These are phyloP conservation scores for Ophiostoma ulmi DNA, from an alignment of 2,329 filamentous ascomycete genomes.

Conservation along the genomic window DNA sequence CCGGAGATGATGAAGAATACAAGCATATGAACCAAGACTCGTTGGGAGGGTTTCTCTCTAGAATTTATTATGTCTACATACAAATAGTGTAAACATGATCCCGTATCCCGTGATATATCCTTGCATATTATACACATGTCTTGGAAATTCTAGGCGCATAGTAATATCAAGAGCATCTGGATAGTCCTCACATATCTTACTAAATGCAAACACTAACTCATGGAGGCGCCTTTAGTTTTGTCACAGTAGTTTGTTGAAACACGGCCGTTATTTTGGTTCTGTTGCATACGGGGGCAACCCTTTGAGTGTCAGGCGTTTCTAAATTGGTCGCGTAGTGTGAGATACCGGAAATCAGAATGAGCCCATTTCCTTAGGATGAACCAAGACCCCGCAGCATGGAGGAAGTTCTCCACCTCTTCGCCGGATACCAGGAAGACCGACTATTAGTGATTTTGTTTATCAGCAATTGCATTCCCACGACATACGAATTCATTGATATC, in stretches of 20 bases:
- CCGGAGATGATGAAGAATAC: background rate
- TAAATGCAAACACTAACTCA: background rate
- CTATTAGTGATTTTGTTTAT: constrained; percentile 1
- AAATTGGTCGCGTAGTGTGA: constrained; percentile 10
- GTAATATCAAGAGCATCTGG: background rate
- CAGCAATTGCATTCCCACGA: background rate
- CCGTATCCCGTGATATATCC: background rate
- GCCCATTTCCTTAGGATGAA: constrained; percentile 12
- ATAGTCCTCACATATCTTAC: background rate
- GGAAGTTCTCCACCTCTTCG: background rate
- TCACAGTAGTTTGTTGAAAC: background rate
- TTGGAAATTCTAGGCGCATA: background rate
- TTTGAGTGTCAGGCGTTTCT: constrained; percentile 11
- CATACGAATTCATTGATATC: background rate
- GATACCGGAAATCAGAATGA: constrained; percentile 6
- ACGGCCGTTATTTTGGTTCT: background rate
- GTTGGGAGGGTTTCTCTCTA: background rate
- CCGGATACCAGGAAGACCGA: constrained; percentile 12
- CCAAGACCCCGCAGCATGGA: constrained; percentile 7
- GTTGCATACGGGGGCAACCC: background rate
- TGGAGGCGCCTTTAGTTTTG: background rate
- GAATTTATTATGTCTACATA: background rate
- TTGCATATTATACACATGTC: background rate
- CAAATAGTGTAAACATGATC: background rate
- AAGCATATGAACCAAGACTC: background rate